Base-by-base conservation (phyloP, 164 flowering plant species). In the Magnolia kwangsiensis region DNA sequence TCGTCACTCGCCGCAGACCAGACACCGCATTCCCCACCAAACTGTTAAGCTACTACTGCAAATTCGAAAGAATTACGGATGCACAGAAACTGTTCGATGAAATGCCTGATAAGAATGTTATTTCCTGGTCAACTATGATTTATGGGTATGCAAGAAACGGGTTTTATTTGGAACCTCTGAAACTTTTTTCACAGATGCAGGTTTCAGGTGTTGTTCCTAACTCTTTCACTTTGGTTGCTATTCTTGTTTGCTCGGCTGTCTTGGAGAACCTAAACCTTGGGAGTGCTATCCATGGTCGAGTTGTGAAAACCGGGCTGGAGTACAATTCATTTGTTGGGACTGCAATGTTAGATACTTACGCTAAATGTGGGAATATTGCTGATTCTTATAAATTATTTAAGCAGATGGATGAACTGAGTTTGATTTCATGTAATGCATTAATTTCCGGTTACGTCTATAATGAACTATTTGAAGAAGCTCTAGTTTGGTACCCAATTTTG, bases 161-260 rank as follows among this genome's bases (percentile, higher is more conserved):
- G 77, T 71, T 63, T 63, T 51, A 71, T 27, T 4, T 19, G 16
- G 78, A 79, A 37, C 77, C 82, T 1, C 13, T 84, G 69, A 76
- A 77, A 31, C 61, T 63, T 5, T 86, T 84, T 66, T 77, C 83
- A 19, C 72, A 59, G 29, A 83, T 86, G 87, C 74, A 74, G 24
- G 0, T 71, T 29, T 75, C 69, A 19, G 83, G 84, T 73, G 72
- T 72, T 23, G 19, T 20, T 2, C 83, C 82, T 0, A 86, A 81
- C 82, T 81, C 84, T 14, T 84, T 80, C 76, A 84, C 87, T 55
- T 31, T 86, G 74, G 87, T 84, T 9, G 85, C 80, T 9, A 69
- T 82, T 72, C 80, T 84, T 50, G 86, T 81, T 67, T 63, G 76
- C 29, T 51, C 55, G 9, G 77, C 18, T 1, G 80, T 80, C 71